Evolutionary conservation across 805 yeast genomes (phyloP).

Genomic region (Zygosaccharomyces pseudorouxii): DNA sequence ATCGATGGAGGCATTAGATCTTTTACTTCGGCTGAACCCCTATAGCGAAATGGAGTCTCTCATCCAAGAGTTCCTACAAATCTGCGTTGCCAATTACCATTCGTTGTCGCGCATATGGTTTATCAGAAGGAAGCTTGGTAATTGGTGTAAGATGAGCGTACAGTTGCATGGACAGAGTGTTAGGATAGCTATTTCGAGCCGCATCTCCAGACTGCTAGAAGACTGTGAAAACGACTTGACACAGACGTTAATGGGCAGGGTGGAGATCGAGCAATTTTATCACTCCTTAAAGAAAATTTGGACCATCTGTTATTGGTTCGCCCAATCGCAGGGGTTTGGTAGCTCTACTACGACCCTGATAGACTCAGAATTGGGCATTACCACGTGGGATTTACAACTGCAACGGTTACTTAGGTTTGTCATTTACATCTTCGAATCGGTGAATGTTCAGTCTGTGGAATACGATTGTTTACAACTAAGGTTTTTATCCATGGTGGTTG

Average conservation of each 20-base stretch:
- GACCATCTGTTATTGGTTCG: conserved; percentile 26
- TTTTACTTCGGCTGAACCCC: conserved; percentile 24
- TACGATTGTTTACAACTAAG: conserved; percentile 14
- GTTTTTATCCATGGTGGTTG: conserved; percentile 19
- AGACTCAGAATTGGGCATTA: conserved; percentile 19
- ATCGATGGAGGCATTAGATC: conserved; percentile 27
- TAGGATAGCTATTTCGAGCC: conserved; percentile 12
- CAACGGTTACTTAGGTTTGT: conserved; percentile 27
- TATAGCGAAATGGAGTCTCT: conserved; percentile 21
- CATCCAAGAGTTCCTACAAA: conserved; percentile 16
- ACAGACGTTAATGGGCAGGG: conserved; percentile 13
- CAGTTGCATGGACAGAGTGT: conserved; percentile 14
- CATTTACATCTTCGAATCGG: conserved; percentile 24
- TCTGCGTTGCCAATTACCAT: conserved; percentile 15
- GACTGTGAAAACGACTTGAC: conserved; percentile 18
- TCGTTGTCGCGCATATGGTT: conserved; percentile 24
- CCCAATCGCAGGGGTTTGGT: conserved; percentile 15
- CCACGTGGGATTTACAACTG: conserved; percentile 25
- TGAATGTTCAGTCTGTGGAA: conserved; percentile 5
- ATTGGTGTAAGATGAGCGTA: conserved; percentile 21
- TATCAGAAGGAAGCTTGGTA: conserved; percentile 24
- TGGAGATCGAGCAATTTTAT: conserved; percentile 11
- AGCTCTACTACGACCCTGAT: conserved; percentile 12
- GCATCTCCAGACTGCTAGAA: conserved; percentile 10
- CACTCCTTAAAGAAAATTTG: conserved; percentile 14